Percentiles rank a stretch among this genome's conserved stretches.
These are phyloP conservation scores for Fusarium mexicanum DNA, from an alignment of 2,329 filamentous ascomycete species.

Conservation along the genomic window DNA sequence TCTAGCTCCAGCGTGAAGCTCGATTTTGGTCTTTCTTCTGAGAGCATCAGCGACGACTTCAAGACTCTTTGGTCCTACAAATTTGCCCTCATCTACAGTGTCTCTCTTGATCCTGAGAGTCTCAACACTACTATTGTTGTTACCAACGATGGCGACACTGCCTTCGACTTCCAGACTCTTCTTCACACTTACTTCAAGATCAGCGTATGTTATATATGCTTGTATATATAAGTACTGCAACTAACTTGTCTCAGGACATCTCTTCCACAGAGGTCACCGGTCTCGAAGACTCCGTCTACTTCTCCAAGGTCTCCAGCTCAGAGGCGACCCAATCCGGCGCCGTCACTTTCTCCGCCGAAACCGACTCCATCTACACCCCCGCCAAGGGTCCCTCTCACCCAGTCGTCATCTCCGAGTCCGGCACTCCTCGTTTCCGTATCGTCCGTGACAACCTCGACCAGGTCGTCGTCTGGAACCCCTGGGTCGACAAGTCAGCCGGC, in stretches of 20 bases:
- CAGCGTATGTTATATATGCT: conserved; percentile 65
- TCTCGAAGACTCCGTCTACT: conserved; percentile 78
- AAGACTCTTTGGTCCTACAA: conserved; percentile 83
- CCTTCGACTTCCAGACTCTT: conserved; percentile 91
- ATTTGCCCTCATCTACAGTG: conserved; percentile 92
- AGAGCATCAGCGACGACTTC: conserved; percentile 74
- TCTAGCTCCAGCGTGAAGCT: conserved; percentile 81
- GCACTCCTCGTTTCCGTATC: conserved; percentile 74
- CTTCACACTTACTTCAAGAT: conserved; percentile 91
- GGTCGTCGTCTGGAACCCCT: conserved; percentile 97
- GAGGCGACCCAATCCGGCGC: conserved; percentile 72
- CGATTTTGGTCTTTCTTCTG: conserved; percentile 88
- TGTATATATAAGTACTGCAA: too few relatives aligned
- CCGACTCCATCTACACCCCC: conserved; percentile 88
- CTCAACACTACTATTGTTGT: conserved; percentile 86
- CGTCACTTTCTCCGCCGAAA: conserved; percentile 79
- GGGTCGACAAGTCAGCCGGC: conserved; percentile 81
- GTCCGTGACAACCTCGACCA: conserved; percentile 86
- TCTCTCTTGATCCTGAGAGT: conserved; percentile 79
- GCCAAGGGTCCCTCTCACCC: conserved; percentile 66
- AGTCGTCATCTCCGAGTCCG: conserved; percentile 69
- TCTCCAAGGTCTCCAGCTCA: conserved; percentile 82
- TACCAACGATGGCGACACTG: conserved; percentile 82
- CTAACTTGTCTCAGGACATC: conserved; percentile 72
- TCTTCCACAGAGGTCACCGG: conserved; percentile 76